Evolutionary conservation across 106 monocot genomes (phyloP).

Genomic region (Dendrobium nobile): DNA sequence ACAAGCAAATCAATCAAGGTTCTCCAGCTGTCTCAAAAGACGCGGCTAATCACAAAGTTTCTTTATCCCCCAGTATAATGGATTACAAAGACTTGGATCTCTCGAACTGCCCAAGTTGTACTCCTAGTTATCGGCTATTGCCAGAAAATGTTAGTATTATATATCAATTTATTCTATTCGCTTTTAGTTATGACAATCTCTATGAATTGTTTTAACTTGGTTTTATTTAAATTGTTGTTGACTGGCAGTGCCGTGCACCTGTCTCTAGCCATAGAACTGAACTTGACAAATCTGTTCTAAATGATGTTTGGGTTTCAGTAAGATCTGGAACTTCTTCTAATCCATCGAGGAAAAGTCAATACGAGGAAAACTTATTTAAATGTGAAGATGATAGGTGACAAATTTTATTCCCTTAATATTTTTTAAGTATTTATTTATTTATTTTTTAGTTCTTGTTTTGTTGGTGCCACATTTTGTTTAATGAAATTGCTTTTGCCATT

Average conservation of each 20-base stretch:
- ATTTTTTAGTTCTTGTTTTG: neutral
- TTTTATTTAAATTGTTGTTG: slow-evolving; percentile 1
- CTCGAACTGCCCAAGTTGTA: slow-evolving; percentile 49
- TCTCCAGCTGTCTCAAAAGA: slow-evolving; percentile 31
- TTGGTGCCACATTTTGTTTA: neutral
- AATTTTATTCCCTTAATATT: neutral
- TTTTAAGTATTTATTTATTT: neutral
- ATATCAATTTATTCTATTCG: no score
- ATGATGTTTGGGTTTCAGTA: no score
- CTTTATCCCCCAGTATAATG: slow-evolving; percentile 35
- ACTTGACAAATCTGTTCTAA: no score
- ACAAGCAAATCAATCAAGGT: slow-evolving; percentile 29
- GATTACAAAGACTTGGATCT: slow-evolving; percentile 62
- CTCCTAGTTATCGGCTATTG: slow-evolving; percentile 68
- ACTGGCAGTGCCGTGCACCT: slow-evolving; percentile 11
- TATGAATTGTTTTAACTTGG: neutral
- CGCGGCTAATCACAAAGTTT: slow-evolving; percentile 26
- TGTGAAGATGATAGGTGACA: slow-evolving; percentile 54
- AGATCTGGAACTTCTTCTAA: slow-evolving; percentile 44
- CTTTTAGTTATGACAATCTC: neutral
- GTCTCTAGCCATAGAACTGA: no score
- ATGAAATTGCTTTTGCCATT: neutral
- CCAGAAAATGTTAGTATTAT: slow-evolving; percentile 53
- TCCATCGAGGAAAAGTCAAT: slow-evolving; percentile 49
- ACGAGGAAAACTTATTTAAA: slow-evolving; percentile 54